phyloP scores from a whole-genome alignment of 106 monocot species.

The Ottelia alismoides region DNA sequence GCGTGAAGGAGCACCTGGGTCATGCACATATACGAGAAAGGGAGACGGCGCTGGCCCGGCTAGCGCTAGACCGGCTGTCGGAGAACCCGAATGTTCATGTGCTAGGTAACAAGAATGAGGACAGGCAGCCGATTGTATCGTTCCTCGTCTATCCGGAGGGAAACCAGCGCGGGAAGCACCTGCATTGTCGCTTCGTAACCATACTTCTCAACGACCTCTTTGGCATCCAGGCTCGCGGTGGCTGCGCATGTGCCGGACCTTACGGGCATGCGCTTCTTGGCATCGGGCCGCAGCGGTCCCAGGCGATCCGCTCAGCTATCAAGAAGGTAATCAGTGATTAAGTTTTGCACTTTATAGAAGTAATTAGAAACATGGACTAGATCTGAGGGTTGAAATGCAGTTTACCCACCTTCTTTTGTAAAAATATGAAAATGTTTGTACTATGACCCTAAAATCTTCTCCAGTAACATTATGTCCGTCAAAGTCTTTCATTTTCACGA shows the following conservation, averaged over 20 bases:
- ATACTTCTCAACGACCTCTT: conserved; percentile 58
- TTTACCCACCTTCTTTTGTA: not conserved
- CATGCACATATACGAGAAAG: conserved; percentile 17
- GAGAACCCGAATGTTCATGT: conserved; percentile 13
- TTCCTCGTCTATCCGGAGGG: conserved; percentile 37
- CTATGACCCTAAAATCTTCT: too few relatives aligned
- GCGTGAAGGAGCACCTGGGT: conserved; percentile 52
- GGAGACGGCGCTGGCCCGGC: conserved; percentile 13
- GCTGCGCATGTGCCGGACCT: conserved; percentile 67
- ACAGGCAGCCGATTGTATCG: conserved; percentile 48
- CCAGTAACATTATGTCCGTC: too few relatives aligned
- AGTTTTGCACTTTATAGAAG: not conserved
- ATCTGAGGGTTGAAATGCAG: not conserved
- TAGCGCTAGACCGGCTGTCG: conserved; percentile 9
- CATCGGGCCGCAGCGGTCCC: conserved; percentile 13
- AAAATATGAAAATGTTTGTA: too few relatives aligned
- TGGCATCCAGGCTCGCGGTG: conserved; percentile 60
- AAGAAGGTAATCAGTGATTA: conserved; percentile 15
- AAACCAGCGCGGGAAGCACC: conserved; percentile 12
- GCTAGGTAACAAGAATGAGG: conserved; percentile 6
- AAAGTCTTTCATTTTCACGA: too few relatives aligned
- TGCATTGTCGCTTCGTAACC: conserved; percentile 56
- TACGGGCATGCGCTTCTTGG: conserved; percentile 55
- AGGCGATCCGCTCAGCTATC: conserved; percentile 24
- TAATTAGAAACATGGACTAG: too few relatives aligned